phyloP scores from a whole-genome alignment of 345 rosid genomes.

The Ceriops zippeliana region DNA sequence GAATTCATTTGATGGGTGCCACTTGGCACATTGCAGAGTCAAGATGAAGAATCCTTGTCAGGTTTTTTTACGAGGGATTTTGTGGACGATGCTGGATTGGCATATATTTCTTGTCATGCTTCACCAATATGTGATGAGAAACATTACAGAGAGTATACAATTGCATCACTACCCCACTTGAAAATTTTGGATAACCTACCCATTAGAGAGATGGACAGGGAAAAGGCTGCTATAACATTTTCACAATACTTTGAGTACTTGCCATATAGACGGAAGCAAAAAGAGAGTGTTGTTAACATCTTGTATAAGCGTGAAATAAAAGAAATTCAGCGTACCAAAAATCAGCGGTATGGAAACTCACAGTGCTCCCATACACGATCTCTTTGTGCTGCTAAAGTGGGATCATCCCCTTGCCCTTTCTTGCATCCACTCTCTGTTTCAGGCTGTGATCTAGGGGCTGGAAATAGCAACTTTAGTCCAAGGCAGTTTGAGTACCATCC shows the following conservation, averaged over 20 bases:
- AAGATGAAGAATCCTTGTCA: slow-evolving; percentile 33
- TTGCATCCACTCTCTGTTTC: slow-evolving; percentile 61
- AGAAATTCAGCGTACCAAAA: slow-evolving; percentile 28
- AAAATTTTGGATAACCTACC: slow-evolving; percentile 69
- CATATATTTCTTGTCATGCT: slow-evolving; percentile 54
- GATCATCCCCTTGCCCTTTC: slow-evolving; percentile 74
- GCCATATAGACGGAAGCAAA: slow-evolving; percentile 66
- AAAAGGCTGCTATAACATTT: slow-evolving; percentile 50
- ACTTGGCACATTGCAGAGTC: slow-evolving; percentile 26
- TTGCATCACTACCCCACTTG: slow-evolving; percentile 72
- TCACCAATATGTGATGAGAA: slow-evolving; percentile 87
- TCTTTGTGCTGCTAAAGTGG: slow-evolving; percentile 85
- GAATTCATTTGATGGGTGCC: slow-evolving; percentile 40
- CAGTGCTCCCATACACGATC: slow-evolving; percentile 63
- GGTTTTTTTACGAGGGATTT: slow-evolving; percentile 34
- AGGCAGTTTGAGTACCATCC: slow-evolving; percentile 99
- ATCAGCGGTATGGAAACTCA: slow-evolving; percentile 43
- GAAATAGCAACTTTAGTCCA: slow-evolving; percentile 55
- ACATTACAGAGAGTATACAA: slow-evolving; percentile 81
- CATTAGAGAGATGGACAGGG: slow-evolving; percentile 66
- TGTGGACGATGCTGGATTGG: slow-evolving; percentile 41
- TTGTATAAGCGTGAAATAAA: slow-evolving; percentile 72
- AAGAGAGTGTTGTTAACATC: slow-evolving; percentile 65
- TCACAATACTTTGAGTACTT: slow-evolving; percentile 65
- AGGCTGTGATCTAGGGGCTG: slow-evolving; percentile 38